phyloP scores from a whole-genome alignment of 192 early-diverging fungal genomes.

The Podila epicladia region DNA sequence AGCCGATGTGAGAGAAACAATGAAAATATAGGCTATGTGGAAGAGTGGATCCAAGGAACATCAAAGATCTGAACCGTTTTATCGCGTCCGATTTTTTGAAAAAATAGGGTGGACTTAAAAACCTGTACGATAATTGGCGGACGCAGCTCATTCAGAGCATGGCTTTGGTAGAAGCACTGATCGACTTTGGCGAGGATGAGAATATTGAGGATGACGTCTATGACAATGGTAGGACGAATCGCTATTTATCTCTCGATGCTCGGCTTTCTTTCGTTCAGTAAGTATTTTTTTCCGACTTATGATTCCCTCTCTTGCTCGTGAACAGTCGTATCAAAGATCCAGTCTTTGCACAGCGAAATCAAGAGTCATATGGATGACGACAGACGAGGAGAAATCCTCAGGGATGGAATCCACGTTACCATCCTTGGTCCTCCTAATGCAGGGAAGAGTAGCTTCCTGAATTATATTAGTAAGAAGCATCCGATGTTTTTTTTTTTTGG shows the following conservation, averaged over 20 bases:
- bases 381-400: slow-evolving; percentile 75
- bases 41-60: background rate
- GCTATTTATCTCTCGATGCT: background rate
- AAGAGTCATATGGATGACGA: slow-evolving; percentile 69
- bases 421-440: slow-evolving; percentile 83
- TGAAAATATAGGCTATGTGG: background rate
- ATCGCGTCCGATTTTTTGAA: background rate
- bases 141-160: slow-evolving; percentile 62
- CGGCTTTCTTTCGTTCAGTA: background rate
- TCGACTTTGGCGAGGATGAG: slow-evolving; percentile 87
- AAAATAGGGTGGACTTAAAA: slow-evolving; percentile 64
- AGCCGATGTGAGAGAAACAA: slow-evolving; percentile 58
- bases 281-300: background rate
- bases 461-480: slow-evolving; percentile 62
- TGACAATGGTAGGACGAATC: slow-evolving; percentile 52
- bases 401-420: slow-evolving; percentile 74
- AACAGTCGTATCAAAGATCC: slow-evolving; percentile 22
- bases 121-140: slow-evolving; percentile 73
- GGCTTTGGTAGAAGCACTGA: slow-evolving; percentile 73
- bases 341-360: slow-evolving; percentile 11
- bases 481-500: too few relatives aligned
- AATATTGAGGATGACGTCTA: slow-evolving; percentile 78
- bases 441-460: slow-evolving; percentile 81
- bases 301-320: background rate
- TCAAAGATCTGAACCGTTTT: background rate